Evolutionary conservation across 2,329 filamentous ascomycete genomes (phyloP).

Genomic region (Coniochaeta ligniaria): DNA sequence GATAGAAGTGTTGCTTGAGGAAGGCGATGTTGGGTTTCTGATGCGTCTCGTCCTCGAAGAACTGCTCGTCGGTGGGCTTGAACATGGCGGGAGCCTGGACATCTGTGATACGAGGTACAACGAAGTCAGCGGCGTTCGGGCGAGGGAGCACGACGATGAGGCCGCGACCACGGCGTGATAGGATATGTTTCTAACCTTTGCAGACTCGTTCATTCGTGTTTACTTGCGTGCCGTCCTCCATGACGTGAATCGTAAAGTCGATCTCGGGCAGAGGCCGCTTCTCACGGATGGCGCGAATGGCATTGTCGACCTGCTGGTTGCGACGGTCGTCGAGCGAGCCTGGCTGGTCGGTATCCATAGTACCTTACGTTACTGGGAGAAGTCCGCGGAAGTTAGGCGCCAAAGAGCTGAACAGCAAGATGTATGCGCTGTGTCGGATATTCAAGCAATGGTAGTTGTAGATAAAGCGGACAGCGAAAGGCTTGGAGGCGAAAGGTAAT

Average conservation of each 20-base stretch:
- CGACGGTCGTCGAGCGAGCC: constrained; percentile 35
- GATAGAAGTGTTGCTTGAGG: constrained; percentile 96
- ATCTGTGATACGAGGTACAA: constrained; percentile 46
- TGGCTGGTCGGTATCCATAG: constrained; percentile 44
- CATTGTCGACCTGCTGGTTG: constrained; percentile 71
- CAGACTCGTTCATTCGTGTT: constrained; percentile 93
- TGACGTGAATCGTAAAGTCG: constrained; percentile 95
- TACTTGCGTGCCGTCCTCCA: constrained; percentile 95
- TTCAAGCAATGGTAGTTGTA: background rate
- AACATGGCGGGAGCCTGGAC: constrained; percentile 95
- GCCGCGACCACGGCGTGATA: constrained; percentile 7
- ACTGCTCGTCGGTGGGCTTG: constrained; percentile 88
- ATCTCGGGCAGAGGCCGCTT: constrained; percentile 97
- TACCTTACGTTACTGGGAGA: background rate
- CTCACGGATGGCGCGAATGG: constrained; percentile 82
- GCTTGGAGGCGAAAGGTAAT: background rate
- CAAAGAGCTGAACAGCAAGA: background rate
- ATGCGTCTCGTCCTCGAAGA: constrained; percentile 80
- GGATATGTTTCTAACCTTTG: constrained; percentile 64
- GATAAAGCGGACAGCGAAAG: background rate
- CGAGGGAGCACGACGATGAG: too few species aligned
- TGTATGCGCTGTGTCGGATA: background rate
- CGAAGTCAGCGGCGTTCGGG: background rate
- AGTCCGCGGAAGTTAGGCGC: background rate
- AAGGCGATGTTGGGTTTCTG: constrained; percentile 89